A percentile compares a stretch with the other conserved stretches of the same genome.
Conservation (phyloP, 257 asterid genomes). For the Solanum gandarillasii region DNA sequence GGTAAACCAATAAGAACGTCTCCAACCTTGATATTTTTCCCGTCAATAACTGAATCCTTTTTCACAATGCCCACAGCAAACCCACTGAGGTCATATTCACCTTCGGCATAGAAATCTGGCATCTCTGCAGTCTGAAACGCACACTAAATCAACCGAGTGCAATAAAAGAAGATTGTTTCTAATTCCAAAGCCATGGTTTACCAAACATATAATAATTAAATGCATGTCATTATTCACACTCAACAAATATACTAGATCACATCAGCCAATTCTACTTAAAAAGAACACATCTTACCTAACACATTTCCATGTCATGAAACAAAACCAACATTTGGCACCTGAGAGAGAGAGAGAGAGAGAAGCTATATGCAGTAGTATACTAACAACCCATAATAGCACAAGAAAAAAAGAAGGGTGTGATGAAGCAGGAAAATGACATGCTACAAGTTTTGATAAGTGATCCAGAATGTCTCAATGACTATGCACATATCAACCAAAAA, state of each 20-base stretch:
- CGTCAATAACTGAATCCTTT: conserved; percentile 71
- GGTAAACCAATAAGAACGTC: conserved; percentile 86
- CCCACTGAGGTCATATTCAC: conserved; percentile 94
- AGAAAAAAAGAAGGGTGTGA: not conserved
- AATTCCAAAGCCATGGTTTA: not conserved
- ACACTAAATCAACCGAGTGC: conserved; percentile 3
- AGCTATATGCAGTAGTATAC: not conserved
- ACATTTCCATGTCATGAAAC: not conserved
- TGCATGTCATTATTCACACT: not conserved
- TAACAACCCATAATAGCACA: not conserved
- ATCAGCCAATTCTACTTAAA: not conserved
- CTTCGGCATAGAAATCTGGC: conserved; percentile 90
- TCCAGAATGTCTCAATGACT: not conserved
- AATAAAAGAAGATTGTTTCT: not conserved
- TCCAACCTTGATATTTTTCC: conserved; percentile 59
- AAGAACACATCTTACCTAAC: not conserved
- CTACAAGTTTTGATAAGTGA: not conserved
- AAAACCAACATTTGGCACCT: not conserved
- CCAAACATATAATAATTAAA: not conserved
- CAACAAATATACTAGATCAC: not conserved
- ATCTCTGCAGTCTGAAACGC: conserved; percentile 88
- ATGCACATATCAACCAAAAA: not conserved
- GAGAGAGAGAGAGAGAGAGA: not conserved
- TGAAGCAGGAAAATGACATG: not conserved
- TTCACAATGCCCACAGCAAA: conserved; percentile 83